phyloP scores from a whole-genome alignment of 2,329 filamentous ascomycete genomes.

The Fonsecaea multimorphosa region DNA sequence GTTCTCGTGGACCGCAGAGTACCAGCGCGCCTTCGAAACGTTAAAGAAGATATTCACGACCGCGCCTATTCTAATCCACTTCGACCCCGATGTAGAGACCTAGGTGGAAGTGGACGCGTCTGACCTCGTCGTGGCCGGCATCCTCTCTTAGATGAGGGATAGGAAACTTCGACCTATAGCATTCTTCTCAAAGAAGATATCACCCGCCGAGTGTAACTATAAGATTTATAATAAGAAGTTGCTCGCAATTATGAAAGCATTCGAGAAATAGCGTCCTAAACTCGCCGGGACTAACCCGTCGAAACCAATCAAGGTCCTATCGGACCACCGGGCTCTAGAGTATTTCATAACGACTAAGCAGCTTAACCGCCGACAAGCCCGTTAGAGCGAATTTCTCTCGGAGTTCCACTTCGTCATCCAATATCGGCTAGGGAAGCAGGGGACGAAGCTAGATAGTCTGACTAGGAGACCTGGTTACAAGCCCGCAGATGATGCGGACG shows the following conservation, averaged over 20 bases:
- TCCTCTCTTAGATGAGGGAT: conserved; percentile 21
- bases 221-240: conserved; percentile 32
- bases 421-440: conserved; percentile 26
- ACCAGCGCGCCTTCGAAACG: not conserved
- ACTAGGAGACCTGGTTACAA: conserved; percentile 6
- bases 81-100: not conserved
- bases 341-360: conserved; percentile 31
- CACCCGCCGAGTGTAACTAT: conserved; percentile 27
- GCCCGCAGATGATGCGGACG: too few species aligned
- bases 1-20: not conserved
- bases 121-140: conserved; percentile 14
- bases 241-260: conserved; percentile 30
- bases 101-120: conserved; percentile 27
- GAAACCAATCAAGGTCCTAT: conserved; percentile 29
- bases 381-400: conserved; percentile 22
- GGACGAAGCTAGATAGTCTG: conserved; percentile 30
- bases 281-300: conserved; percentile 11
- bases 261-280: conserved; percentile 30
- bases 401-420: conserved; percentile 31
- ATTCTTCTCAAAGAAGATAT: conserved; percentile 35
- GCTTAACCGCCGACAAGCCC: conserved; percentile 23
- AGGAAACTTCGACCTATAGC: conserved; percentile 11
- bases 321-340: conserved; percentile 28
- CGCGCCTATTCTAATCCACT: not conserved
- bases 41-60: not conserved